phyloP scores from a whole-genome alignment of 2,329 filamentous ascomycete species.

The Lasiodiplodia sp. region DNA sequence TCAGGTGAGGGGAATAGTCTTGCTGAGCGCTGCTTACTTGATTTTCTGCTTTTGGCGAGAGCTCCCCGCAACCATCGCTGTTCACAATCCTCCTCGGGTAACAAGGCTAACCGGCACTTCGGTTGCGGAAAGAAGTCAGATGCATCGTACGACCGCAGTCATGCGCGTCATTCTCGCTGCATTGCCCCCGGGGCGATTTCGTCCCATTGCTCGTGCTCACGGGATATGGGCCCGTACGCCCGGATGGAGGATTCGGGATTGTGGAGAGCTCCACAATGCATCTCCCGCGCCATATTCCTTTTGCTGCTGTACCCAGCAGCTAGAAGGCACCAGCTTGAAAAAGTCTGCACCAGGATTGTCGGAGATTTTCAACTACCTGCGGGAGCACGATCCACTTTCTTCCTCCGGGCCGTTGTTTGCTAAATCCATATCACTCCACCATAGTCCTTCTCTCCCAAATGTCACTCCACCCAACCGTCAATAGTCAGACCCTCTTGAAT shows the following conservation, averaged over 20 bases:
- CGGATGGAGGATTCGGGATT: slow-evolving; percentile 2
- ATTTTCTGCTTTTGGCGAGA: not conserved
- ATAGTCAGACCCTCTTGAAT: not conserved
- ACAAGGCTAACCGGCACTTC: not conserved
- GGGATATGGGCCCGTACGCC: not conserved
- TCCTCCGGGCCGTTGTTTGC: not conserved
- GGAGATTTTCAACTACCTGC: slow-evolving; percentile 7
- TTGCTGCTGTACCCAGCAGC: not conserved
- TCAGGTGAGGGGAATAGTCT: not conserved
- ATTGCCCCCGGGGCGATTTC: slow-evolving; percentile 1
- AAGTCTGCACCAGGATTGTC: slow-evolving; percentile 3
- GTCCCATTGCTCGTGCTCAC: not conserved
- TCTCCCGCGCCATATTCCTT: slow-evolving; percentile 5
- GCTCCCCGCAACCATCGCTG: not conserved
- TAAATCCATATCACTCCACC: slow-evolving; percentile 25
- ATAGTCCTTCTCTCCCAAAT: not conserved
- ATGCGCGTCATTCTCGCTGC: not conserved
- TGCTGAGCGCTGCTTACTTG: not conserved
- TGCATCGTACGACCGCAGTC: slow-evolving; percentile 12
- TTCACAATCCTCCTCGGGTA: not conserved
- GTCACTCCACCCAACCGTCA: slow-evolving; percentile 11
- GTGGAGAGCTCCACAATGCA: slow-evolving; percentile 4
- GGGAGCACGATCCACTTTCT: slow-evolving; percentile 7
- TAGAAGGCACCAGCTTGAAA: not conserved
- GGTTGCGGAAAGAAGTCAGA: slow-evolving; percentile 1